phyloP scores from a whole-genome alignment of 345 rosid species.

The Erysimum cheiranthoides region DNA sequence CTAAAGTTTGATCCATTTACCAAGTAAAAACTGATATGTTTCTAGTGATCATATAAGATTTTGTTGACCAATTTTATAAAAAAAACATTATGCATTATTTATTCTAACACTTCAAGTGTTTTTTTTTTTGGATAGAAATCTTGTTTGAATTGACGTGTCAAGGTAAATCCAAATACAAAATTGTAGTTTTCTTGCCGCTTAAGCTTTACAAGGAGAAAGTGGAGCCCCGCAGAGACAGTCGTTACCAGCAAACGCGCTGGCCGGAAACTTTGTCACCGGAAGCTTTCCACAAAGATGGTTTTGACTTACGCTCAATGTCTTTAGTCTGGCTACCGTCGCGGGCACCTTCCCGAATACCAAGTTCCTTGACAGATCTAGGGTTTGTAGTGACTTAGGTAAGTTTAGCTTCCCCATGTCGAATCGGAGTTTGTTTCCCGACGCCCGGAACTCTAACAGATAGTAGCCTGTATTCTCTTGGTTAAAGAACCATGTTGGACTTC shows the following conservation, averaged over 20 bases:
- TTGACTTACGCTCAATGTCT: not conserved
- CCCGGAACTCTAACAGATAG: too few species aligned
- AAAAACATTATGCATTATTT: too few species aligned
- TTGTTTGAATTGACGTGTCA: too few species aligned
- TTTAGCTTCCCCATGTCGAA: not conserved
- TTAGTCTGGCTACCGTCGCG: not conserved
- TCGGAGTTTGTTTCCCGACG: constrained; percentile 6
- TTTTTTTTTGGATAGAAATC: too few species aligned
- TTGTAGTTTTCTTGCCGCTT: not conserved
- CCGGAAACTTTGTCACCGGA: not conserved
- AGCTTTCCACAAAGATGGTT: constrained; percentile 9
- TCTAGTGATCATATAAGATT: too few species aligned
- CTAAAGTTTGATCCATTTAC: too few species aligned
- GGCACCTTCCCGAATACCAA: not conserved
- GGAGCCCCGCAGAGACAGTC: constrained; percentile 2
- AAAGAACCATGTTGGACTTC: too few species aligned
- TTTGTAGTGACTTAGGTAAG: not conserved
- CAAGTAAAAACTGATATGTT: too few species aligned
- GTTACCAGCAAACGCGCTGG: not conserved
- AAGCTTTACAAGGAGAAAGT: constrained; percentile 6
- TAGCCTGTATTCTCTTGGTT: too few species aligned
- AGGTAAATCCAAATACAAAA: not conserved
- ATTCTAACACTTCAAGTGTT: too few species aligned
- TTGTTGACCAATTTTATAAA: too few species aligned
- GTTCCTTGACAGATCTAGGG: not conserved